These are phyloP conservation scores for Aspergillus sp. DNA, from an alignment of 2,329 filamentous ascomycete genomes.

Conservation along the genomic window DNA sequence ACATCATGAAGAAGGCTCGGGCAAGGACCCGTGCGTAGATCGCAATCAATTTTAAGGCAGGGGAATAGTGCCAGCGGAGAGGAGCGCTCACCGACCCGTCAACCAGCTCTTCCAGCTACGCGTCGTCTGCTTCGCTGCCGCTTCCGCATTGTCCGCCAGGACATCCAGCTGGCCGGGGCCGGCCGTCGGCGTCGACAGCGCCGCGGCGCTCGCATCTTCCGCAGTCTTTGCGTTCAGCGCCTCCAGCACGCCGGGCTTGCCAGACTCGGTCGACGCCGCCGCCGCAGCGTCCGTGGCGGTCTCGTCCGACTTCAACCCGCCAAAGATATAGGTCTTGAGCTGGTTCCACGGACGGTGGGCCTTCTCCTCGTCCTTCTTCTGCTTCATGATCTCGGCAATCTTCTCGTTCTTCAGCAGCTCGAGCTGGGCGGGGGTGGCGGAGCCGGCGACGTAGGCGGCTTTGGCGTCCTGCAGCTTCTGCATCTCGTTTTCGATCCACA, in stretches of 20 bases:
- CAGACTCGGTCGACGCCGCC: slow-evolving; percentile 8
- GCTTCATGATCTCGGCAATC: slow-evolving; percentile 41
- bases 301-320: slow-evolving; percentile 38
- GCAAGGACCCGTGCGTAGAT: slow-evolving; percentile 1
- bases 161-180: slow-evolving; percentile 30
- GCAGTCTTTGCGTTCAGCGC: slow-evolving; percentile 35
- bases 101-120: slow-evolving; percentile 41
- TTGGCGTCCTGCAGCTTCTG: slow-evolving; percentile 42
- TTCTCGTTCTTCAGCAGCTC: slow-evolving; percentile 45
- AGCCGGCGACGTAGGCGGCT: slow-evolving; percentile 39
- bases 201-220: slow-evolving; percentile 20
- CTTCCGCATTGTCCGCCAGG: slow-evolving; percentile 35
- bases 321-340: slow-evolving; percentile 37
- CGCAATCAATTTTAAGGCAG: not conserved
- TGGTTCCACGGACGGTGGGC: slow-evolving; percentile 38
- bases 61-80: not conserved
- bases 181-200: slow-evolving; percentile 8
- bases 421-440: slow-evolving; percentile 40
- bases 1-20: not conserved
- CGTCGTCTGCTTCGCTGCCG: slow-evolving; percentile 32
- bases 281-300: slow-evolving; percentile 6
- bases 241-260: slow-evolving; percentile 30
- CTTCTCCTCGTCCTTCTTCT: slow-evolving; percentile 39
- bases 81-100: slow-evolving; percentile 29
- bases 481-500: slow-evolving; percentile 56